Evolutionary conservation across 768 basidiomycete species (phyloP).

Genomic region (Suillus cothurnatus): DNA sequence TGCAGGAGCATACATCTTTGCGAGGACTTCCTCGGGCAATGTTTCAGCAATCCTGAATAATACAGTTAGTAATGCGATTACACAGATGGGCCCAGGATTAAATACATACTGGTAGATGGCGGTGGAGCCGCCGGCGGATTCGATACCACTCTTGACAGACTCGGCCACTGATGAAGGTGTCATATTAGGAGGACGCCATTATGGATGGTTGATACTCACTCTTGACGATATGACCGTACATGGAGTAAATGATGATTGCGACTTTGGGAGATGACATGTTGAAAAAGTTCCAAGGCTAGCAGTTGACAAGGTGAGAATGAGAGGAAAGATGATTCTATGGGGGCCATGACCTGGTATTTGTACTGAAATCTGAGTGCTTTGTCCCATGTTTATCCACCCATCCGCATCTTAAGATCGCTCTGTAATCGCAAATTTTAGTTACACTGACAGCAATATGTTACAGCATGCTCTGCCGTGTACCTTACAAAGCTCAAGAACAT

Average conservation of each 20-base stretch:
- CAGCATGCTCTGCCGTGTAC: too few relatives aligned
- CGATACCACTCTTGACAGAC: slow-evolving; percentile 47
- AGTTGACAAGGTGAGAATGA: slow-evolving; percentile 6
- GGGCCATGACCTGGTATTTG: too few relatives aligned
- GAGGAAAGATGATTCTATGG: slow-evolving; percentile 3
- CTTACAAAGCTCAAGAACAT: not conserved
- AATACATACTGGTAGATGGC: slow-evolving; percentile 55
- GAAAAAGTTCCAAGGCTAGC: not conserved
- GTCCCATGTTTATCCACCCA: not conserved
- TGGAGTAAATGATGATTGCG: slow-evolving; percentile 74
- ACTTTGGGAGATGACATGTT: slow-evolving; percentile 52
- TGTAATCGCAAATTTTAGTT: not conserved
- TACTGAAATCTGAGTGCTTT: too few relatives aligned
- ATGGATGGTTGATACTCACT: slow-evolving; percentile 42
- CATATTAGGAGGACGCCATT: slow-evolving; percentile 8
- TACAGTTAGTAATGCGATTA: not conserved
- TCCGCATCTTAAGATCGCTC: too few relatives aligned
- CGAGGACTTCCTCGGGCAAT: slow-evolving; percentile 65
- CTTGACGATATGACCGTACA: slow-evolving; percentile 74
- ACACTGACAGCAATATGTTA: too few relatives aligned
- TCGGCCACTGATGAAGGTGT: slow-evolving; percentile 55
- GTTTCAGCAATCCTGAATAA: slow-evolving; percentile 74
- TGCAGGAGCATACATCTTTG: slow-evolving; percentile 68
- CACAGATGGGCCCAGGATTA: not conserved
- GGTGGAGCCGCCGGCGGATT: slow-evolving; percentile 50